These are phyloP conservation scores for Phytophthora fragariae DNA, from an alignment of 352 stramenopile genomes.

Conservation along the genomic window DNA sequence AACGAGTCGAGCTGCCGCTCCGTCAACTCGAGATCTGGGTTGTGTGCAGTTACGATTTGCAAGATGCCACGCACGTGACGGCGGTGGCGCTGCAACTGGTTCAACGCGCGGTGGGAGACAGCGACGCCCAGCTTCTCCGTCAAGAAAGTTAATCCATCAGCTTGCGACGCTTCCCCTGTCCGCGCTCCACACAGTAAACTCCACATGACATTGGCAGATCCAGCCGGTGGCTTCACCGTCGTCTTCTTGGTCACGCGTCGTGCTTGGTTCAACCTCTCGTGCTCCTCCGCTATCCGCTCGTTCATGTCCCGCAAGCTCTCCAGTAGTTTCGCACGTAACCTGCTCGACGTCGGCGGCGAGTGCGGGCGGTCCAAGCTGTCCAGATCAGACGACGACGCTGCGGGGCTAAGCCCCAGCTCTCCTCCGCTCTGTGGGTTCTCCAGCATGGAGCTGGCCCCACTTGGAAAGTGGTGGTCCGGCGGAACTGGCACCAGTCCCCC, in stretches of 20 bases:
- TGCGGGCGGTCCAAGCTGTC: slow-evolving; percentile 34
- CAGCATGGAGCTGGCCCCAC: slow-evolving; percentile 16
- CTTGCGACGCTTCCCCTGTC: slow-evolving; percentile 38
- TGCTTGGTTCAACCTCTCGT: slow-evolving; percentile 46
- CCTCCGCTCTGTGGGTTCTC: slow-evolving; percentile 52
- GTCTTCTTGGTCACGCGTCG: slow-evolving; percentile 43
- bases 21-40: slow-evolving; percentile 80
- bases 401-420: slow-evolving; percentile 34
- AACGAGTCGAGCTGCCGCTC: slow-evolving; percentile 87
- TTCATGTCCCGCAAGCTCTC: slow-evolving; percentile 69
- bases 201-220: slow-evolving; percentile 60
- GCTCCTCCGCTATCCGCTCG: slow-evolving; percentile 55
- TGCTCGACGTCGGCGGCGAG: slow-evolving; percentile 46
- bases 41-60: slow-evolving; percentile 83
- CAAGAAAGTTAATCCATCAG: slow-evolving; percentile 66
- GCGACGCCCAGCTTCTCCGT: slow-evolving; percentile 63
- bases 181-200: slow-evolving; percentile 65
- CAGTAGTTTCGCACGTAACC: slow-evolving; percentile 71
- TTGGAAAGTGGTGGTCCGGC: slow-evolving; percentile 26
- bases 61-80: slow-evolving; percentile 80
- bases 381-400: slow-evolving; percentile 34
- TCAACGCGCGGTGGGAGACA: slow-evolving; percentile 73
- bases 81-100: slow-evolving; percentile 83
- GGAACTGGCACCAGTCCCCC: slow-evolving; percentile 55
- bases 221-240: slow-evolving; percentile 22